These are phyloP conservation scores for Bipolaris sorokiniana DNA, from an alignment of 2,329 filamentous ascomycete species.

Conservation along the genomic window DNA sequence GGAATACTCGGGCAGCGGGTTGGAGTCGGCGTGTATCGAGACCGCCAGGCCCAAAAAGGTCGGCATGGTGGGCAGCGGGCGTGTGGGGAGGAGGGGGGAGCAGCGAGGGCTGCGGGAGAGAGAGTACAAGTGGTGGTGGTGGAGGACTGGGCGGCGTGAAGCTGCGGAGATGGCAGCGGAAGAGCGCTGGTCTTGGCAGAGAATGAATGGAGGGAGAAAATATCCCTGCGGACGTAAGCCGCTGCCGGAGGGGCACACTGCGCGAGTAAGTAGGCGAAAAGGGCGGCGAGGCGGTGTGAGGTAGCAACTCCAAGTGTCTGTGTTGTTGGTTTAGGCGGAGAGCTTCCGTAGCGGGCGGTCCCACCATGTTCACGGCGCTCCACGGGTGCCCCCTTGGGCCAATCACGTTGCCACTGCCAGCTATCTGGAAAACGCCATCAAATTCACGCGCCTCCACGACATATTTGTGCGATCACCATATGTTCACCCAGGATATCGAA, in stretches of 20 bases:
- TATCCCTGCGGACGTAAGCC: conserved; percentile 16
- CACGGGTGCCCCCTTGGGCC: conserved; percentile 10
- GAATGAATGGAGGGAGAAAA: conserved; percentile 10
- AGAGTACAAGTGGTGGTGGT: background rate
- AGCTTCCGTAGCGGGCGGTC: conserved; percentile 16
- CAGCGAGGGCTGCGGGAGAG: too few species aligned
- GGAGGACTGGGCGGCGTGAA: conserved; percentile 2
- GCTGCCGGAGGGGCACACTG: conserved; percentile 14
- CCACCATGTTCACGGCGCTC: conserved; percentile 12
- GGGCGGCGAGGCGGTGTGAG: conserved; percentile 18
- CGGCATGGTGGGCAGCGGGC: conserved; percentile 61
- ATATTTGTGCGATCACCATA: background rate
- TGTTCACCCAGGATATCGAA: conserved; percentile 6
- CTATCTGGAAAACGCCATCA: background rate
- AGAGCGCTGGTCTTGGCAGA: conserved; percentile 30
- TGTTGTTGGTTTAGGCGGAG: conserved; percentile 22
- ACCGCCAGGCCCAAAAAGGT: conserved; percentile 99
- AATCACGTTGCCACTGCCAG: conserved; percentile 16
- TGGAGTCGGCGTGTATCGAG: conserved; percentile 84
- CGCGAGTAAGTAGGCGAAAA: conserved; percentile 21
- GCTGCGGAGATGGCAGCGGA: conserved; percentile 19
- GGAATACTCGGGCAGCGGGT: conserved; percentile 87
- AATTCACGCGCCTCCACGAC: conserved; percentile 2
- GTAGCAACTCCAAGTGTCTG: conserved; percentile 21
- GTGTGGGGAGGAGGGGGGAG: conserved; percentile 6